Evolutionary conservation across 106 monocot genomes (phyloP).

Genomic region (Dendrobium catenatum): DNA sequence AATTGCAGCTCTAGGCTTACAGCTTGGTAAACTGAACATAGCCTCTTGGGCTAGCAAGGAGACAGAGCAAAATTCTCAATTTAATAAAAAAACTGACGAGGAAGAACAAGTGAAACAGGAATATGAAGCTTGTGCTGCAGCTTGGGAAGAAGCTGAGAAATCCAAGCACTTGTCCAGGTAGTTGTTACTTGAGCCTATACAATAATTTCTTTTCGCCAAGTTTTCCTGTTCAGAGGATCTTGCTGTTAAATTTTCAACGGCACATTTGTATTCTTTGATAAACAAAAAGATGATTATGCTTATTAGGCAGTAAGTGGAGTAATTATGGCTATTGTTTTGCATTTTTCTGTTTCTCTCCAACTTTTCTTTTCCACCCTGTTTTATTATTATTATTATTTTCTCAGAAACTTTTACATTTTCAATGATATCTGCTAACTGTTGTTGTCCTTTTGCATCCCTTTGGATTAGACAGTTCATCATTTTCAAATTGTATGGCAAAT

Average conservation of each 20-base stretch:
- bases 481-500: too few species aligned
- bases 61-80: neutral
- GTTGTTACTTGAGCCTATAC: neutral
- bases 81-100: conserved; percentile 12
- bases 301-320: too few species aligned
- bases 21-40: conserved; percentile 87
- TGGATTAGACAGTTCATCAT: too few species aligned
- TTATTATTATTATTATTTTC: too few species aligned
- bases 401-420: too few species aligned
- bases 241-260: neutral
- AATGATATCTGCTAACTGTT: too few species aligned
- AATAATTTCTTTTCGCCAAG: neutral
- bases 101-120: conserved; percentile 25
- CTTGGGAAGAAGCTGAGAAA: conserved; percentile 83
- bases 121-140: conserved; percentile 49
- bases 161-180: conserved; percentile 70
- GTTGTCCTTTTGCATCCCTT: too few species aligned
- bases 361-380: too few species aligned
- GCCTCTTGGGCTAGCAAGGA: conserved; percentile 83
- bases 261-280: neutral
- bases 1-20: conserved; percentile 70
- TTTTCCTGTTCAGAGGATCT: neutral
- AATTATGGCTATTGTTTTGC: too few species aligned
- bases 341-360: too few species aligned
- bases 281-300: too few species aligned